Evolutionary conservation across 768 basidiomycete genomes (phyloP), one percentile per base, ranked within the genome.

Genomic region (Mycena kentingensis): DNA sequence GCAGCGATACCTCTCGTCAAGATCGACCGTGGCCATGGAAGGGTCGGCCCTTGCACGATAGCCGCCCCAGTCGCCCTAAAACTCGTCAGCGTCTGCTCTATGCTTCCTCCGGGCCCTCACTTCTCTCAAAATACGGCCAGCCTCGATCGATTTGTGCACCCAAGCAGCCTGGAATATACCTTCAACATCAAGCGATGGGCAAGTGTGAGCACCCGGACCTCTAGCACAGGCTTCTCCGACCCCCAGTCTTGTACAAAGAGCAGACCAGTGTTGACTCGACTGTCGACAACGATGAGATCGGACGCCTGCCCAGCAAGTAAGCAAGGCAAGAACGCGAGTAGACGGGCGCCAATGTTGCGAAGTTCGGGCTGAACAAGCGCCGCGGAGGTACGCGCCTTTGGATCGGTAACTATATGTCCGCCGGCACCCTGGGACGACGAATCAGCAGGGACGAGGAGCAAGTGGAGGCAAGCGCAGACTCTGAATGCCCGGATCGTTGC

Each of bases 171-270:
- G 70, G 49, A 87, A 69, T 86, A 77, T 1, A 77, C 72, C 64
- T 83, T 85, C 54, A 67, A 63, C 25, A 39, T 24, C 18, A 24
- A 41, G 18, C n/a, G 43, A 3, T 10, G 32, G 24, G 42, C 24
- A 2, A 44, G 7, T 42, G 41, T 42, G 41, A 18, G 36, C 24
- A 3, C 18, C 3, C n/a, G 39, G 47, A 60, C 58, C 28, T 73
- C 69, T 13, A 80, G 69, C 2, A 79, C 69, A 0, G 65, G 63
- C 54, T 74, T 72, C 39, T 84, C 83, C 21, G 66, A 62, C 6
- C 77, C 73, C 83, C 83, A 87, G 18, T 81, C 78, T 32, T 79
- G 76, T 52, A 87, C 75, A 60, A 86, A 79, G 16, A 75, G 73
- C 60, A 72, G 70, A 24, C 86, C 85, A 35, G 77, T 74, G n/a